A percentile compares a stretch with the other conserved stretches of the same genome.
These are phyloP conservation scores for Cyclotella baltica DNA, from an alignment of 108 stramenopile species.

Conservation along the genomic window DNA sequence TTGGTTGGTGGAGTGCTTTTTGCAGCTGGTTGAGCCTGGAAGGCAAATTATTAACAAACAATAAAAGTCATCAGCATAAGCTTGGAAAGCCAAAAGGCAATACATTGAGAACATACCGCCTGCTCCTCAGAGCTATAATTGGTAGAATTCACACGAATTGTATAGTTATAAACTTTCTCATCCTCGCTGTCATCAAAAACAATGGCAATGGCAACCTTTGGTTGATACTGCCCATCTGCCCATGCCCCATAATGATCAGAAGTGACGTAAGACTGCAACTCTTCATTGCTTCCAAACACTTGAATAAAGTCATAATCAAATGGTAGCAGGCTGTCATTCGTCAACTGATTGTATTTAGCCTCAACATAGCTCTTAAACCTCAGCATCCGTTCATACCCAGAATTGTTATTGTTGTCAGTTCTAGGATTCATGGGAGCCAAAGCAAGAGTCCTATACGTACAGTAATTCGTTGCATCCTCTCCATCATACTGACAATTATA, in stretches of 20 bases:
- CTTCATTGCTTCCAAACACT: conserved; percentile 60
- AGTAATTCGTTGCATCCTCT: conserved; percentile 69
- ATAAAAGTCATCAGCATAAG: neutral
- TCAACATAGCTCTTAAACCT: conserved; percentile 63
- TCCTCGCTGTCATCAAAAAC: conserved; percentile 60
- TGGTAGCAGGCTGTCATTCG: conserved; percentile 48
- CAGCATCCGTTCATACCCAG: conserved; percentile 49
- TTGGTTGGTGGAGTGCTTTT: conserved; percentile 67
- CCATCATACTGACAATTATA: conserved; percentile 61
- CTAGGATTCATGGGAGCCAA: conserved; percentile 57
- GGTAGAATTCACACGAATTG: conserved; percentile 77
- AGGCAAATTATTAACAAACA: too few relatives aligned
- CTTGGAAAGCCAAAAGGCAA: neutral
- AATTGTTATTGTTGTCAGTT: neutral
- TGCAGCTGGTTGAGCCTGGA: conserved; percentile 50
- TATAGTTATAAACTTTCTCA: conserved; percentile 62
- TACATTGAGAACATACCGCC: conserved; percentile 20
- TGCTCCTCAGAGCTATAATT: conserved; percentile 71
- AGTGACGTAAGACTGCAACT: conserved; percentile 63
- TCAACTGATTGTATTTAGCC: conserved; percentile 60
- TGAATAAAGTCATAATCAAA: conserved; percentile 71
- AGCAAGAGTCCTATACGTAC: conserved; percentile 67
- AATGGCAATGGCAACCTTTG: conserved; percentile 72
- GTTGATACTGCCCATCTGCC: conserved; percentile 37
- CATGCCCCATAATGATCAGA: conserved; percentile 57